Evolutionary conservation across 805 yeast genomes (phyloP).

Genomic region (Hanseniaspora osmophila): DNA sequence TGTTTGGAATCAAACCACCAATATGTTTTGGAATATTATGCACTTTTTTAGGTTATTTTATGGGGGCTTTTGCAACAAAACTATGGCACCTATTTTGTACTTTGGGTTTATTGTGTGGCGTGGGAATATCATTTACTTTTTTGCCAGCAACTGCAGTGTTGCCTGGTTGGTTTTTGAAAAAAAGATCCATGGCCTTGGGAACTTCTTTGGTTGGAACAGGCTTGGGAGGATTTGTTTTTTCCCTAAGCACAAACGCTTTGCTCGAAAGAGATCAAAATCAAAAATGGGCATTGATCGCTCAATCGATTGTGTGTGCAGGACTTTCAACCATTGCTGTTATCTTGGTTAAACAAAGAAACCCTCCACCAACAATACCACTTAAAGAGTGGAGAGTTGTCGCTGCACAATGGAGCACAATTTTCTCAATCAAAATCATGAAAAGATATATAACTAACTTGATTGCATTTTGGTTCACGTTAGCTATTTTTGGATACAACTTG

Average conservation of each 20-base stretch:
- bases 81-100: slow-evolving; percentile 56
- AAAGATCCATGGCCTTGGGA: slow-evolving; percentile 42
- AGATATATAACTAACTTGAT: slow-evolving; percentile 22
- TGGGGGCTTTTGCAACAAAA: slow-evolving; percentile 45
- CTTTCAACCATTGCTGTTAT: slow-evolving; percentile 26
- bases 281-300: slow-evolving; percentile 32
- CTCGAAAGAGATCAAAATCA: slow-evolving; percentile 29
- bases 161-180: slow-evolving; percentile 60
- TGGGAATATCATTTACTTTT: slow-evolving; percentile 36
- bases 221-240: slow-evolving; percentile 34
- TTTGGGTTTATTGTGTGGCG: slow-evolving; percentile 53
- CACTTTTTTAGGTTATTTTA: slow-evolving; percentile 39
- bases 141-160: slow-evolving; percentile 45
- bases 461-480: slow-evolving; percentile 25
- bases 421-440: slow-evolving; percentile 20
- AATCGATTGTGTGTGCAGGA: slow-evolving; percentile 28
- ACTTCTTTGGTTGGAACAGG: slow-evolving; percentile 38
- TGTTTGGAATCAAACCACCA: slow-evolving; percentile 36
- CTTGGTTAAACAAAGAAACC: slow-evolving; percentile 33
- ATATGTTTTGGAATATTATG: slow-evolving; percentile 34
- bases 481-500: slow-evolving; percentile 29
- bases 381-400: slow-evolving; percentile 10
- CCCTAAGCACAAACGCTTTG: slow-evolving; percentile 29
- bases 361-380: slow-evolving; percentile 18
- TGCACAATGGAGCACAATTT: slow-evolving; percentile 21